A percentile compares a stretch with the other conserved stretches of the same genome.
Conservation (phyloP, 2,329 filamentous ascomycete species). For the Nigrograna mackinnonii region DNA sequence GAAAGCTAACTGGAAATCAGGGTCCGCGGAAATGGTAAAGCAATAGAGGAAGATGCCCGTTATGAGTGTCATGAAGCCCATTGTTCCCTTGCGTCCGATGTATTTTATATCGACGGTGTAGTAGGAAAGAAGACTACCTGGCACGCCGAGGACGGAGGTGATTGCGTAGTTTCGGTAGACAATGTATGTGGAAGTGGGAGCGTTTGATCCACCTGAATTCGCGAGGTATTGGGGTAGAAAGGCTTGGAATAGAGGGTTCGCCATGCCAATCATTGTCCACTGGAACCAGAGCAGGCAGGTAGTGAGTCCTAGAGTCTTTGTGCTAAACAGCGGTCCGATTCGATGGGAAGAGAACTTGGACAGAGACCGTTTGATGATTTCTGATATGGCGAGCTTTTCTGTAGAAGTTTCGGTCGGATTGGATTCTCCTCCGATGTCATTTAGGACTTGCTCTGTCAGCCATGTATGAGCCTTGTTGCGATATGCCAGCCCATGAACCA, state of each 20-base stretch:
- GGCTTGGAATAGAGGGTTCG: conserved; percentile 85
- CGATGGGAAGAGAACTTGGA: conserved; percentile 69
- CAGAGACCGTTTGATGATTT: conserved; percentile 64
- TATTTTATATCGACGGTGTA: conserved; percentile 74
- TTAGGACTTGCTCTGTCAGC: conserved; percentile 71
- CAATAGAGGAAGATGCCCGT: conserved; percentile 72
- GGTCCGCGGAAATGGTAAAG: conserved; percentile 62
- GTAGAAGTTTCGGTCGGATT: conserved; percentile 42
- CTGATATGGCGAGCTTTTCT: conserved; percentile 42
- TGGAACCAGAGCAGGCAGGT: conserved; percentile 71
- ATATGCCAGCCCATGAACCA: conserved; percentile 76
- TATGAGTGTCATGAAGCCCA: conserved; percentile 68
- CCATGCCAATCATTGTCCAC: conserved; percentile 84
- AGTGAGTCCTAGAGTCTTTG: conserved; percentile 51
- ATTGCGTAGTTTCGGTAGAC: conserved; percentile 83
- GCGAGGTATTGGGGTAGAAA: conserved; percentile 87
- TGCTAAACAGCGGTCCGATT: conserved; percentile 65
- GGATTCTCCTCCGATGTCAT: conserved; percentile 54
- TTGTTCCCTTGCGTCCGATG: conserved; percentile 72
- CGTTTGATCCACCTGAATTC: conserved; percentile 48
- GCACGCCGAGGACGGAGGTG: conserved; percentile 75
- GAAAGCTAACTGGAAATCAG: conserved; percentile 65
- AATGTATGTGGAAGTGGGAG: conserved; percentile 28
- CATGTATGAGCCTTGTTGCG: conserved; percentile 59
- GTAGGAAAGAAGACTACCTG: conserved; percentile 74